Evolutionary conservation across 805 yeast genomes (phyloP), one percentile per base, ranked within the genome.

Genomic region (Tetrapisispora pingtungensis): DNA sequence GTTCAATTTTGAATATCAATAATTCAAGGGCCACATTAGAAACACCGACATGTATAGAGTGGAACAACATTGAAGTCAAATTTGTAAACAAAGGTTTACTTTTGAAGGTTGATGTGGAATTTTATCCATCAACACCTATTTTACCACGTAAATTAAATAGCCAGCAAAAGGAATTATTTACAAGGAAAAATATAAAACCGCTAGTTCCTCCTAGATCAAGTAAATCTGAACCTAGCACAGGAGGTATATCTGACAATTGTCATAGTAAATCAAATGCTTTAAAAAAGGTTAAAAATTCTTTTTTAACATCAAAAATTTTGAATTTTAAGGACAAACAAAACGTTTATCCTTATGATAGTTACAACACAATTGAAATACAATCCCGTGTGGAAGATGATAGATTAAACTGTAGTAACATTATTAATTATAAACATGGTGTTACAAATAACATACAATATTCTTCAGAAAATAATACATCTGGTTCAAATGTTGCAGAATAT

Each of bases 81-180:
- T 46, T 50, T 14, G 13, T 40, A 1, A 36, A 34, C 4, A 18
- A 33, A 13, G 24, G 24, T 14, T n/a, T 49, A 17, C 15, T 34
- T 10, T 39, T 48, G 14, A 7, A 32, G 5, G 15, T 51, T 5
- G 53, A 52, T 27, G 20, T 52, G 10, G 57, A 53, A 35, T 53
- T 47, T 32, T 53, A 51, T 38, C 55, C 54, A 3, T 31, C 37
- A 3, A 32, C 46, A 10, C 53, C 54, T 3, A 30, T 51, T 10
- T 26, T 50, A 34, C 57, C 57, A 10, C 35, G 24, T 33, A 48
- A 42, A 18, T 36, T 36, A n/a, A 40, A 7, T 4, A 17, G 12
- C 7, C 7, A 19, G 3, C 15, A 13, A 4, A 14, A 7, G 10
- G 10, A 2, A 8, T 10, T 12, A 3, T 12, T 2, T 10, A 10